A percentile compares a stretch with the other conserved stretches of the same genome.
These are phyloP conservation scores for Dictyostelium purpureum DNA, from an alignment of 78 protist genomes.

Conservation along the genomic window DNA sequence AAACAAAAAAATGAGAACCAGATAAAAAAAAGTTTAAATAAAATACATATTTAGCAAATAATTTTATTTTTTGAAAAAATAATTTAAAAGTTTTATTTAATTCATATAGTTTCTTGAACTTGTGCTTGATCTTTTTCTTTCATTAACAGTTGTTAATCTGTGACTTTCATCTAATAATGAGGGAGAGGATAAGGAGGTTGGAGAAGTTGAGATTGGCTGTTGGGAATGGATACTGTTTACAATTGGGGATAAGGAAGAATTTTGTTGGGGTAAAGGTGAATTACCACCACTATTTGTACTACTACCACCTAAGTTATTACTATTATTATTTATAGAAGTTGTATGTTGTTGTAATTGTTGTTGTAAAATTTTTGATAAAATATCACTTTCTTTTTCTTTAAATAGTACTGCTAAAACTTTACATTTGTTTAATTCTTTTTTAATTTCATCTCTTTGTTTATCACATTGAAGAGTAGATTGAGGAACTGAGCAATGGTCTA, in stretches of 20 bases:
- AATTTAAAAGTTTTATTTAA: too few relatives aligned
- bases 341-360: slow-evolving; percentile 13
- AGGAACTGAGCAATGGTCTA: slow-evolving; percentile 11
- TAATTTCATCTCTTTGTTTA: slow-evolving; percentile 62
- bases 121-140: slow-evolving; percentile 54
- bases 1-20: too few relatives aligned
- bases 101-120: slow-evolving; percentile 6
- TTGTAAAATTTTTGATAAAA: neutral
- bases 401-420: slow-evolving; percentile 56
- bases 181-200: slow-evolving; percentile 39
- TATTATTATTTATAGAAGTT: neutral
- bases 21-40: too few relatives aligned
- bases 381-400: slow-evolving; percentile 72
- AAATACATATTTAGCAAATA: too few relatives aligned
- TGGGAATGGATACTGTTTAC: neutral
- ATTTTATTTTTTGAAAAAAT: too few relatives aligned
- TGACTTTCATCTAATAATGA: slow-evolving; percentile 58
- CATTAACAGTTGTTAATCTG: neutral
- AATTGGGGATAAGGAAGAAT: slow-evolving; percentile 7
- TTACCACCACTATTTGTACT: neutral
- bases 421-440: slow-evolving; percentile 68
- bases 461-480: slow-evolving; percentile 2
- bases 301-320: neutral
- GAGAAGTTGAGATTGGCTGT: slow-evolving; percentile 21
- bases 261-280: neutral